Base-by-base conservation (phyloP, 345 rosid genomes). In the Syzygium aqueum region DNA sequence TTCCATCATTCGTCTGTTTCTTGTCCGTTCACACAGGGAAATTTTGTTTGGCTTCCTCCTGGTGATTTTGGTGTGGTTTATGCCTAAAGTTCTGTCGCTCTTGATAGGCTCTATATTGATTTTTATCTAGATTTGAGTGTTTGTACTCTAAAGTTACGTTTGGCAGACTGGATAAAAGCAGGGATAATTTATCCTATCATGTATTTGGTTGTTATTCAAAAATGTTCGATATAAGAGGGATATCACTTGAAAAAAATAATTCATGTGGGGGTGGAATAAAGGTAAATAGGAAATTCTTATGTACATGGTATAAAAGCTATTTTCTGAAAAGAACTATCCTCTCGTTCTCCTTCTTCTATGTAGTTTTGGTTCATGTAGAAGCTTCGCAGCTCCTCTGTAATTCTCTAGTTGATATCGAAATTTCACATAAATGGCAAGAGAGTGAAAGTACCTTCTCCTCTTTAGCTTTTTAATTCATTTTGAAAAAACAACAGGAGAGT, bases 381-480 rank as follows among this genome's bases (percentile, higher is more conserved):
- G 9, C 25, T 67, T 67, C 13, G 4, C 3, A 0, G 78, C 46
- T 10, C 46, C 78, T 33, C 23, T 11, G 33, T 9, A 67, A 56
- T 33, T 40, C 12, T 17, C 25, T 4, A 67, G 2, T 67, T 67
- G 23, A 67, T 3, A 5, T 59, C 13, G 1, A 9, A 67, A 17
- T 46, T 67, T 67, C 46, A 30, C 17, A 10, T 16, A 30, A 8
- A 1, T 10, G 6, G 46, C 2, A 11, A 33, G 46, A 17, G 25
- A 67, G 40, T 61, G 13, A 19, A 61, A 61, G 73, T 33, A 25
- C 33, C 4, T 61, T n/a, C 17, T 0, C 73, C 8, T 61, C 5
- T 33, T n/a, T n/a, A n/a, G 12, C 28, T 61, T 1, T 61, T 7
- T 0, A 8, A 28, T 61, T n/a, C 2, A 0, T 2, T 4, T 61